Conservation (phyloP, 2,329 filamentous ascomycete species). For the Emergomyces orientalis region DNA sequence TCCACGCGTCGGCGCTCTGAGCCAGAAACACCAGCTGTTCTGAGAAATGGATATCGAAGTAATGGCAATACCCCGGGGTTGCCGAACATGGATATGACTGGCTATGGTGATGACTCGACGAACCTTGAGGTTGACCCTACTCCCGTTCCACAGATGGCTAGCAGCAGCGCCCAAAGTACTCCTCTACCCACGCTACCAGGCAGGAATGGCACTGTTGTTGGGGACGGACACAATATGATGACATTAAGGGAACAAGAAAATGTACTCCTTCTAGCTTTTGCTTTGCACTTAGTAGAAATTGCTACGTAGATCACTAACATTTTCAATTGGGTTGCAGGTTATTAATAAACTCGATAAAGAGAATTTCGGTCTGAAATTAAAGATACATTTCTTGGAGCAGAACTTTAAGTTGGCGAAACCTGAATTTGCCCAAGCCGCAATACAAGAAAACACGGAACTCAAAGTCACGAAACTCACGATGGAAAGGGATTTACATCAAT, state of each 20-base stretch:
- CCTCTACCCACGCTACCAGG: slow-evolving; percentile 63
- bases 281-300: slow-evolving; percentile 12
- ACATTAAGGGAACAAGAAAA: slow-evolving; percentile 88
- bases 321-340: slow-evolving; percentile 35
- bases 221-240: slow-evolving; percentile 73
- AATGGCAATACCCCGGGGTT: slow-evolving; percentile 66
- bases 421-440: slow-evolving; percentile 76
- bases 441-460: slow-evolving; percentile 92
- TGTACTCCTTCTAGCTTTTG: slow-evolving; percentile 18
- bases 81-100: slow-evolving; percentile 62
- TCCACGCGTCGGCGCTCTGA: slow-evolving; percentile 47
- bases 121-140: slow-evolving; percentile 57
- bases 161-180: slow-evolving; percentile 73
- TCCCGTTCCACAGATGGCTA: slow-evolving; percentile 63
- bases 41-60: slow-evolving; percentile 53
- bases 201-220: slow-evolving; percentile 58
- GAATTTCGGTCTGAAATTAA: slow-evolving; percentile 92
- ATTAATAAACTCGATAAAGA: slow-evolving; percentile 97
- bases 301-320: slow-evolving; percentile 6
- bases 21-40: slow-evolving; percentile 59
- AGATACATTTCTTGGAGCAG: slow-evolving; percentile 94
- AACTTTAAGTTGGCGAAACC: slow-evolving; percentile 77
- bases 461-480: slow-evolving; percentile 89
- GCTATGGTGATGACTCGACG: slow-evolving; percentile 56
- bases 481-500: slow-evolving; percentile 74